Evolutionary conservation across 1,284 basidiomycete species (phyloP).

Genomic region (Tilletiopsis washingtonensis): DNA sequence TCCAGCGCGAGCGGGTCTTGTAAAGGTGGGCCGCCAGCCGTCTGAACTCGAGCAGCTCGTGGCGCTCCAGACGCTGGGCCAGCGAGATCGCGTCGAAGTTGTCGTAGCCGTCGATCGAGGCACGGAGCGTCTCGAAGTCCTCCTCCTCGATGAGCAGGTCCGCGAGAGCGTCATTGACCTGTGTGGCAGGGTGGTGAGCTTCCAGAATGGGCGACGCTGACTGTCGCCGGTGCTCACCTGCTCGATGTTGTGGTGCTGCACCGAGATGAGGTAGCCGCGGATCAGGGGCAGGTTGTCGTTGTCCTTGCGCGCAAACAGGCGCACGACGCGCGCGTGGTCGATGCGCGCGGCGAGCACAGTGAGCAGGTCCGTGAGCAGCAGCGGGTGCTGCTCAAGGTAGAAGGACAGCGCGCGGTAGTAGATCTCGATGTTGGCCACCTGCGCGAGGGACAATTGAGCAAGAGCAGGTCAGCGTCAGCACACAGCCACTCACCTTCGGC

Average conservation of each 20-base stretch:
- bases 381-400: slow-evolving; percentile 83
- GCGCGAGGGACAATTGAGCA: no score
- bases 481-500: no score
- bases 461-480: no score
- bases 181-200: no score
- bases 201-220: no score
- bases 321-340: slow-evolving; percentile 88
- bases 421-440: slow-evolving; percentile 98
- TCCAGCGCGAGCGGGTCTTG: slow-evolving; percentile 92
- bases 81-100: slow-evolving; percentile 91
- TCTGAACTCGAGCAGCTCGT: slow-evolving; percentile 90
- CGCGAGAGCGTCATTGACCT: slow-evolving; percentile 98
- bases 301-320: slow-evolving; percentile 73
- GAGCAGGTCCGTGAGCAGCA: slow-evolving; percentile 83
- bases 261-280: slow-evolving; percentile 89
- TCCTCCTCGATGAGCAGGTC: slow-evolving; percentile 96
- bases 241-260: slow-evolving; percentile 89
- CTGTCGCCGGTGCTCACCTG: no score
- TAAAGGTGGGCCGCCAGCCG: slow-evolving; percentile 82
- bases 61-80: slow-evolving; percentile 76
- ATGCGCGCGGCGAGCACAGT: slow-evolving; percentile 85
- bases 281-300: slow-evolving; percentile 93
- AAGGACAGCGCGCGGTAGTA: slow-evolving; percentile 65
- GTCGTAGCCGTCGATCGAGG: slow-evolving; percentile 93
- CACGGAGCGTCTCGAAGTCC: slow-evolving; percentile 91